Evolutionary conservation across 2,329 filamentous ascomycete genomes (phyloP), one percentile per base, ranked within the genome.

Genomic region (Acephala macrosclerotiorum): DNA sequence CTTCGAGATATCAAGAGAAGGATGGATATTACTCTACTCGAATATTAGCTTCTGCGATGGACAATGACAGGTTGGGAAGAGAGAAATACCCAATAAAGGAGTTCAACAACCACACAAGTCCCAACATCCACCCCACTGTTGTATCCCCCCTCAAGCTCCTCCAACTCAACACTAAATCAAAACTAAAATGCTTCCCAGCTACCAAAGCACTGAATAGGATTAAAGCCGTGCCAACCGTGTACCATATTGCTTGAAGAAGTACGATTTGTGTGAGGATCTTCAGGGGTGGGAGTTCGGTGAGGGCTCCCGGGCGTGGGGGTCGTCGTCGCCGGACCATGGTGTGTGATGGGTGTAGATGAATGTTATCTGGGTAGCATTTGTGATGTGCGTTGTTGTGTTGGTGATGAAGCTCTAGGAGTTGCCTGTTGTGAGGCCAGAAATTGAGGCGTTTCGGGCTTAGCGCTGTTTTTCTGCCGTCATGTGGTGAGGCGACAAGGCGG

Each of bases 1-100:
- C 91, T 96, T 68, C 96, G 93, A 22, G 91, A 89, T 71, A 99
- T 88, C 65, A 98, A 83, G 61, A 95, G 80, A 59, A 97, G 88
- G 65, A 97, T 90, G 49, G 93, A 91, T 65, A 96, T 88, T 49
- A 93, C 88, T 76, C 95, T 98, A 75, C 66, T 42, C 2, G 33
- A 18, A 60, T 47, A 14, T 63, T 58, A 61, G 61, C 25, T 40
- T 42, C 18, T 20, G 29, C 9, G 18, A n/a, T 18, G 25, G 55
- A 60, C 47, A 58, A n/a, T n/a, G 61, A 60, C 66, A 57, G 63
- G 9, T 9, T 4, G 65, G 61, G 45, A 67, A 58, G 57, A 60
- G n/a, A 58, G 29, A 79, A 85, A 70, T 81, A 91, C 89, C 85
- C 86, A 68, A 89, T 80, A 57, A 90, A 79, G 70, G 85, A 85